Evolutionary conservation across 805 yeast genomes (phyloP).

Genomic region (Peterozyma xylosa): DNA sequence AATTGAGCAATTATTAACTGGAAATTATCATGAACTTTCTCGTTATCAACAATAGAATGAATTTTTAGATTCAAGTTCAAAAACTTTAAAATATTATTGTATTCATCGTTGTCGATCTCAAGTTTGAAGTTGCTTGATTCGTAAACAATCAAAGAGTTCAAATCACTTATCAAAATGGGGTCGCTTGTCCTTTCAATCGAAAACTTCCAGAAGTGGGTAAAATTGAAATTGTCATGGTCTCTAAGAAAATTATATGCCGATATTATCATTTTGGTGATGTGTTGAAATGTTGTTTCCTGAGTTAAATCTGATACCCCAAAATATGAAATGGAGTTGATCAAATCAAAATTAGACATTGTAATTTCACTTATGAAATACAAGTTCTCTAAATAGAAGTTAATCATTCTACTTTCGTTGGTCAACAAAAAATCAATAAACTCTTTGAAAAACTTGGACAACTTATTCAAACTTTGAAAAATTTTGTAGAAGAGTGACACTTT

Average conservation of each 20-base stretch:
- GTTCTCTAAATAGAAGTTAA: slow-evolving; percentile 34
- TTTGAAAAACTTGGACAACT: slow-evolving; percentile 2
- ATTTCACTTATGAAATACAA: slow-evolving; percentile 26
- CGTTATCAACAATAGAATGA: neutral
- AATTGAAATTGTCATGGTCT: neutral
- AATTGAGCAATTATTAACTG: neutral
- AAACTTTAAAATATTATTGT: neutral
- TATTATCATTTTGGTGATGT: neutral
- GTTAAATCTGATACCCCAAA: neutral
- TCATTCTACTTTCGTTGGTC: slow-evolving; percentile 30
- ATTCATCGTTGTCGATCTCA: neutral
- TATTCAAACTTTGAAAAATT: slow-evolving; percentile 1
- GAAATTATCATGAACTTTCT: neutral
- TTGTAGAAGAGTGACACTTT: slow-evolving; percentile 16
- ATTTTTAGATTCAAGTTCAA: neutral
- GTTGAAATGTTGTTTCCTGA: neutral
- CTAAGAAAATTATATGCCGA: neutral
- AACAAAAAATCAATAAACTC: neutral
- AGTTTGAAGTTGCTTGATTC: neutral
- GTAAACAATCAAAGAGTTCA: slow-evolving; percentile 30
- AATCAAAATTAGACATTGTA: slow-evolving; percentile 8
- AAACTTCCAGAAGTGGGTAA: slow-evolving; percentile 4
- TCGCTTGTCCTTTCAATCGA: neutral
- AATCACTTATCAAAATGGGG: neutral
- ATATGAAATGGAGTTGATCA: slow-evolving; percentile 8